Conservation (phyloP, 2,329 filamentous ascomycete genomes). For the Ilyonectria robusta region DNA sequence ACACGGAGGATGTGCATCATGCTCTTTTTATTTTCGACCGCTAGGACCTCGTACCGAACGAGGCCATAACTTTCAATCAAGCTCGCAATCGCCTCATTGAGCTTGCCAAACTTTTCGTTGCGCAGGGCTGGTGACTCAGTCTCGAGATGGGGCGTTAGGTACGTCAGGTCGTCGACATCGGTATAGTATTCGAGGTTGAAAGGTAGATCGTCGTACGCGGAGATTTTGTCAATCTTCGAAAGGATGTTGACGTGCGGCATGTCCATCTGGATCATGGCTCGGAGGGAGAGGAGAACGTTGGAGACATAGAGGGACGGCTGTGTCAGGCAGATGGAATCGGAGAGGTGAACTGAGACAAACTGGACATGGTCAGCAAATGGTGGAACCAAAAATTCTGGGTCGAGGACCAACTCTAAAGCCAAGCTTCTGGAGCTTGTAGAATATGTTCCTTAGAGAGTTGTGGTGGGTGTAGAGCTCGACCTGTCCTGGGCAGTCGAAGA, state of each 20-base stretch:
- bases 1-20: constrained; percentile 94
- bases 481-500: constrained; percentile 97
- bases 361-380: constrained; percentile 56
- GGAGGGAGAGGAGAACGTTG: constrained; percentile 90
- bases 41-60: constrained; percentile 92
- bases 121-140: constrained; percentile 80
- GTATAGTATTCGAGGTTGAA: constrained; percentile 99
- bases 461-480: constrained; percentile 98
- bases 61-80: constrained; percentile 92
- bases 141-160: constrained; percentile 85
- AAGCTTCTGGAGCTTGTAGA: constrained; percentile 89
- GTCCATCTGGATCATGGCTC: constrained; percentile 98
- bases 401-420: constrained; percentile 84
- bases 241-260: constrained; percentile 96
- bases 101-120: constrained; percentile 82
- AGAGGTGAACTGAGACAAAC: constrained; percentile 94
- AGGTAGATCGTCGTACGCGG: constrained; percentile 85
- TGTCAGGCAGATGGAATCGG: constrained; percentile 94
- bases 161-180: constrained; percentile 92
- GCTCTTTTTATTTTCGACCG: constrained; percentile 95
- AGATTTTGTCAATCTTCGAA: constrained; percentile 96
- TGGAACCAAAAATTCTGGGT: not conserved
- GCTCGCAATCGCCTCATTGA: constrained; percentile 89
- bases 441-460: constrained; percentile 90
- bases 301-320: constrained; percentile 96